Evolutionary conservation across 768 basidiomycete species (phyloP).

Genomic region (Boletus sp.): DNA sequence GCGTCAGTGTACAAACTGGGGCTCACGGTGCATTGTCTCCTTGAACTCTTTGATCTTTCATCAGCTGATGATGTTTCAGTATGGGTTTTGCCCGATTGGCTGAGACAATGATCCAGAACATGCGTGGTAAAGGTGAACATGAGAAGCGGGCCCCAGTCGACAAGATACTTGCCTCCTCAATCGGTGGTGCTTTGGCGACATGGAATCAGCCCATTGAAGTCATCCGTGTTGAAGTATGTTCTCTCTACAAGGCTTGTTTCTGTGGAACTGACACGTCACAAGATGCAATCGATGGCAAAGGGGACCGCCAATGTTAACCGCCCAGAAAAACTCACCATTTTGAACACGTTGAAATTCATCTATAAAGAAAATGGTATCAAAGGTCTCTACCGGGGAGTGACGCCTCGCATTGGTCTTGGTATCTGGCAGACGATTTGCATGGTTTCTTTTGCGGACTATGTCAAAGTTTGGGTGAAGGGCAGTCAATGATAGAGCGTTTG

Average conservation of each 20-base stretch:
- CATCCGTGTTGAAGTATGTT: conserved; percentile 83
- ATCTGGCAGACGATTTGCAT: conserved; percentile 99
- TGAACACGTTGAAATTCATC: conserved; percentile 90
- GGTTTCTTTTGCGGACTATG: conserved; percentile 97
- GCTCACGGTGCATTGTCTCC: conserved; percentile 61
- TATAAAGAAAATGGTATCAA: conserved; percentile 96
- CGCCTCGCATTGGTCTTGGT: conserved; percentile 93
- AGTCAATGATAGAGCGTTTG: conserved; percentile 18
- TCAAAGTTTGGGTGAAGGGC: conserved; percentile 77
- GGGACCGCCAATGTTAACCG: conserved; percentile 63
- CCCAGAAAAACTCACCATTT: conserved; percentile 86
- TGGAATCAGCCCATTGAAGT: conserved; percentile 99
- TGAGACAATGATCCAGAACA: conserved; percentile 71
- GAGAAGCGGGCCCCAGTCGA: conserved; percentile 75
- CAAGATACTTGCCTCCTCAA: conserved; percentile 82
- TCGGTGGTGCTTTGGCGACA: conserved; percentile 93
- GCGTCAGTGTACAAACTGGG: conserved; percentile 92
- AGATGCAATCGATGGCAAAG: conserved; percentile 99
- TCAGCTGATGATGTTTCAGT: conserved; percentile 37
- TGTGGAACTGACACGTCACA: conserved; percentile 11
- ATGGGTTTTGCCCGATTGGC: conserved; percentile 97
- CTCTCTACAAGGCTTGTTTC: background rate
- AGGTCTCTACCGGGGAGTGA: conserved; percentile 96
- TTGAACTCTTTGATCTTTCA: background rate
- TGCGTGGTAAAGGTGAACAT: conserved; percentile 73